Base-by-base conservation (phyloP, 805 yeast species). In the Cyberlindnera galapagoensis region DNA sequence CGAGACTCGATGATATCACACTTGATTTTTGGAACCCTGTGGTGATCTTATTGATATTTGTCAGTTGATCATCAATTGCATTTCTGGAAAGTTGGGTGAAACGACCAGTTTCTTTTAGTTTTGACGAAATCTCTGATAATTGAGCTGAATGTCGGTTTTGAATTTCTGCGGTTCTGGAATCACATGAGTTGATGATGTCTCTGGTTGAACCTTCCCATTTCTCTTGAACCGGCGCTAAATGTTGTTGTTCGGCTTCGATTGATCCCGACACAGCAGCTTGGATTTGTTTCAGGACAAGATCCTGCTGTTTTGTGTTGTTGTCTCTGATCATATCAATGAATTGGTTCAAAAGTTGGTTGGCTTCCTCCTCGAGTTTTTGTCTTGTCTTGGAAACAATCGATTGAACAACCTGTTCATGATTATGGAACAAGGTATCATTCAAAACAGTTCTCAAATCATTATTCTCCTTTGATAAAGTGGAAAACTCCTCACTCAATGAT, bases 401-500 rank as follows among this genome's bases (percentile, higher is more conserved):
- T 4, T 41, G 33, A 1, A 49, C 38, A 14, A 47, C 36, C 3
- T 35, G 32, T 6, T 39, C 34, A 21, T 51, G 54, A 26, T 49
- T 50, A 11, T 39, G 46, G 29, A 50, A 51, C 20, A 50, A 21
- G 4, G 36, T 31, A 9, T 49, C 56, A 14, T 42, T 36, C 7
- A 51, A 13, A 4, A 31, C 30, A 3, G 31, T 25, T 21, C 42
- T 47, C 17, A 51, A 37, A 8, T 46, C 40, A 25, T 50, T 50
- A 33, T 50, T 51, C 15, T 51, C 51, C 27, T 36, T 40, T 1
- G 54, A 46, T 4, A 51, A 28, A n/a, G 31, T 36, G 0, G 53
- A 38, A 18, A 44, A 45, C 17, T 48, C 37, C 2, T 40, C 43
- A 14, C 40, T 43, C 21, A 51, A 32, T 4, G 34, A 26, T 1